Base-by-base conservation (phyloP, 2,329 filamentous ascomycete genomes). In the Neonectria ditissima region DNA sequence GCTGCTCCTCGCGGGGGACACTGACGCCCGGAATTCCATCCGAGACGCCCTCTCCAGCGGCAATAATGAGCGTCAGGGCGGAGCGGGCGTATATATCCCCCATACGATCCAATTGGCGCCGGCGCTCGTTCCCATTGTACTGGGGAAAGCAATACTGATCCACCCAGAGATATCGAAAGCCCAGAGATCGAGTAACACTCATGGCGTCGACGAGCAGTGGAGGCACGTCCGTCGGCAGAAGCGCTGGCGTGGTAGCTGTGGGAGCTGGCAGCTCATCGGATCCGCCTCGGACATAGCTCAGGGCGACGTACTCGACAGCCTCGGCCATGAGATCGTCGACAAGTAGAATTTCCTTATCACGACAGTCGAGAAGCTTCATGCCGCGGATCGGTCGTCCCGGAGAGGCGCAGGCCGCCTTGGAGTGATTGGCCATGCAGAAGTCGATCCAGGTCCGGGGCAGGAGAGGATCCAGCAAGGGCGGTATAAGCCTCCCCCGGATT, bases 121-220 rank as follows among this genome's bases (percentile, higher is more conserved):
- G 65, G 24, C 71, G 70, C 30, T 74, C 73, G n/a, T 65, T 50
- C 2, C 63, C 64, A n/a, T 71, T 70, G 20, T 70, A 72, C 57
- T 74, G 73, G 2, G 74, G 69, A 26, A 78, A 72, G 59, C 79
- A 80, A 56, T 76, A 78, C 11, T 71, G 74, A 54, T 80, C 77
- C 8, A 80, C 73, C 77, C 78, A 80, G 34, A 80, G 69, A 65
- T 80, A 80, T 22, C 71, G 76, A 14, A 74, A 77, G 6, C 77
- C 79, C 26, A 80, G 70, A 18, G 69, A 67, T 30, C 54, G 65
- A 14, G 77, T 75, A 5, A 79, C 64, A 2, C 70, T 56, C 47
- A 80, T 73, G 14, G 79, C 76, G 59, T 80, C 79, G 6, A 68
- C 59, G 37, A 80, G 70, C 10, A 80, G 59, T 18, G 69, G 65